These are phyloP conservation scores for Eleusine coracana DNA, from an alignment of 176 grass and related monocot species.

Conservation along the genomic window DNA sequence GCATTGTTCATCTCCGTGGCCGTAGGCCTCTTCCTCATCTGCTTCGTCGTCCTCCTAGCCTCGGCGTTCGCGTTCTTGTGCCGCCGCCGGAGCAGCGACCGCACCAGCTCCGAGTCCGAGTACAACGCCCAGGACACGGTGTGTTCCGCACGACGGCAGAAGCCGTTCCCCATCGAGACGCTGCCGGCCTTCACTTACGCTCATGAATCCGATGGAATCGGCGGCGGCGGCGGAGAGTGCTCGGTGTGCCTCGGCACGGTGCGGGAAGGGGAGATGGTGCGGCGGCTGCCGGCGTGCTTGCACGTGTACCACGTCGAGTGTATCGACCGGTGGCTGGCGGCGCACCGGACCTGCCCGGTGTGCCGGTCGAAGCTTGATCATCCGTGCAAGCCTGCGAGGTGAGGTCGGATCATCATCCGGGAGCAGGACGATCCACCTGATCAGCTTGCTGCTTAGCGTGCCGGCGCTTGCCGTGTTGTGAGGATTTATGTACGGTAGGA, in stretches of 20 bases:
- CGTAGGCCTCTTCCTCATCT: not conserved
- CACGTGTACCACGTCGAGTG: slow-evolving; percentile 47
- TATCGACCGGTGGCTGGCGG: slow-evolving; percentile 47
- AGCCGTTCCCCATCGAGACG: not conserved
- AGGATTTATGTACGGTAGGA: no score
- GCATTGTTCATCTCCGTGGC: not conserved
- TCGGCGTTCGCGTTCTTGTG: not conserved
- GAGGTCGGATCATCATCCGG: not conserved
- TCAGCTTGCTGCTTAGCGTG: not conserved
- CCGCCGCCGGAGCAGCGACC: slow-evolving; percentile 7
- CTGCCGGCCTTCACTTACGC: slow-evolving; percentile 6
- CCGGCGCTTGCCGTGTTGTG: no score
- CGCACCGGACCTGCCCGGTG: slow-evolving; percentile 34
- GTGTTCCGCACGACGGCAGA: not conserved
- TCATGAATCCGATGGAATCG: not conserved
- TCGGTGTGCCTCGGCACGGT: slow-evolving; percentile 36
- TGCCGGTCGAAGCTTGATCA: slow-evolving; percentile 29
- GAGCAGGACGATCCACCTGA: not conserved
- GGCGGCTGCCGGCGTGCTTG: slow-evolving; percentile 30
- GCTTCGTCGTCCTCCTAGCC: not conserved
- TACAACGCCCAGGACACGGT: not conserved
- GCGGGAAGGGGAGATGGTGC: slow-evolving; percentile 43
- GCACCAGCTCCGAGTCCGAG: not conserved
- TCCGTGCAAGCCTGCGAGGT: not conserved
- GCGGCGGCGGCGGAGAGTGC: not conserved